Evolutionary conservation across 2,329 filamentous ascomycete genomes (phyloP), one percentile per base, ranked within the genome.

Genomic region (Cryphonectria radicalis): DNA sequence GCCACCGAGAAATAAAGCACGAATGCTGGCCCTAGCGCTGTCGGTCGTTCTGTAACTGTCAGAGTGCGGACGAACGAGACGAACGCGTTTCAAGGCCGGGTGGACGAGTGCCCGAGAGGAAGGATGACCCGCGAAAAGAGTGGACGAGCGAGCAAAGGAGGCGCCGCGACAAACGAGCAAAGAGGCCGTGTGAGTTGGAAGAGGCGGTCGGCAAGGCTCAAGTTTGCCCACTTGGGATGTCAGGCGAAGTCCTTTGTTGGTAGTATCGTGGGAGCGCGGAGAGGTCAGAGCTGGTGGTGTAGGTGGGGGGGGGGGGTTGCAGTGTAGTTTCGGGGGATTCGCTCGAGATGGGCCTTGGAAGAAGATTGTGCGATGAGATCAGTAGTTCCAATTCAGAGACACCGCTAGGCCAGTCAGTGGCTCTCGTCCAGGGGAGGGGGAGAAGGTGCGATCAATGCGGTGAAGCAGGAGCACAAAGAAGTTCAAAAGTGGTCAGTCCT

Each of bases 1-100:
- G 46, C n/a, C 46, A 19, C 22, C 17, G 4, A 42, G 40, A 6
- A 50, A 50, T 10, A 13, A 53, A 10, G 32, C 59, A 40, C 59
- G 22, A 17, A 62, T 62, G 35, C 19, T 62, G 35, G 28, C 28
- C 32, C 46, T 66, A 46, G 64, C 35, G 25, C 64, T 17, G 13
- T 53, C 8, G 63, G 63, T 35, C 5, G 8, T 60, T 19, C 57
- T 60, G 57, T 60, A 37, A 60, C 57, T 60, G 32, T 35, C 32
- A 37, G 17, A 37, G 57, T 14, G 57, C 57, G 57, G 43, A 19
- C 14, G 5, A 46, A 46, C 43, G 43, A n/a, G 57, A 37, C 57
- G 35, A 62, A 40, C 59, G 59, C 35, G 32, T 66, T 57, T 66
- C 46, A 46, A 66, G 64, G 64, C 64, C 64, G 64, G 64, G 2